Percentiles rank a stretch among this genome's conserved stretches.
Evolutionary conservation across 2,329 filamentous ascomycete genomes (phyloP).

Genomic region (Allantophomopsis cytisporea): DNA sequence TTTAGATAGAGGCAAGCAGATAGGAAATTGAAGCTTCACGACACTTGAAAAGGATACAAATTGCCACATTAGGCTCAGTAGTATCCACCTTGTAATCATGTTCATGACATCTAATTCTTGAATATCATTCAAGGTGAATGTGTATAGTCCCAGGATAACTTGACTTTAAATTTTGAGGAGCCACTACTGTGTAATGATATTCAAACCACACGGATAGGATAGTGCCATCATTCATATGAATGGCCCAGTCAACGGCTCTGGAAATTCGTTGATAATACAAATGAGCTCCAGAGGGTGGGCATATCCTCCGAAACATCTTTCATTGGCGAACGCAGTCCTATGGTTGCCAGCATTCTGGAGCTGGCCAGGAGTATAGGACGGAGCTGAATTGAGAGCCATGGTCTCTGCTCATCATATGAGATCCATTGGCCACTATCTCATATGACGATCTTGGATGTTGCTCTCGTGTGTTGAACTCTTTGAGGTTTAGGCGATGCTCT

Average conservation of each 20-base stretch:
- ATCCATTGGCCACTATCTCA: slow-evolving; percentile 22
- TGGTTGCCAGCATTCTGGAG: neutral
- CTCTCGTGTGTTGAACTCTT: slow-evolving; percentile 10
- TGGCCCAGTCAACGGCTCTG: slow-evolving; percentile 1
- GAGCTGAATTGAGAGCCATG: neutral
- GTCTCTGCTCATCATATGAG: slow-evolving; percentile 18
- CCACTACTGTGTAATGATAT: too few relatives aligned
- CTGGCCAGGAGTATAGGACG: too few relatives aligned
- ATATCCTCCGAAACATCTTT: slow-evolving; percentile 8
- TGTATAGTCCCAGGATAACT: too few relatives aligned
- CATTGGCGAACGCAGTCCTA: slow-evolving; percentile 6
- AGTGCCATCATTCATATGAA: slow-evolving; percentile 3
- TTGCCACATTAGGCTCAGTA: too few relatives aligned
- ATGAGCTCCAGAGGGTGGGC: neutral
- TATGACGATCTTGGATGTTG: slow-evolving; percentile 18
- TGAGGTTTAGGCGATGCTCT: too few relatives aligned
- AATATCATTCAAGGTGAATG: too few relatives aligned
- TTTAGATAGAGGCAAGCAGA: too few relatives aligned
- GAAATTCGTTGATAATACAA: neutral
- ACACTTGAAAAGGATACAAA: too few relatives aligned
- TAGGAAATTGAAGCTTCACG: too few relatives aligned
- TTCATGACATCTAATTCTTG: too few relatives aligned
- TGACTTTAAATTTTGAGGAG: too few relatives aligned
- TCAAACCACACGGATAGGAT: neutral
- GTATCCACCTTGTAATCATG: too few relatives aligned